Conservation (phyloP, 2,329 filamentous ascomycete genomes). For the Calonectria fujianensis region DNA sequence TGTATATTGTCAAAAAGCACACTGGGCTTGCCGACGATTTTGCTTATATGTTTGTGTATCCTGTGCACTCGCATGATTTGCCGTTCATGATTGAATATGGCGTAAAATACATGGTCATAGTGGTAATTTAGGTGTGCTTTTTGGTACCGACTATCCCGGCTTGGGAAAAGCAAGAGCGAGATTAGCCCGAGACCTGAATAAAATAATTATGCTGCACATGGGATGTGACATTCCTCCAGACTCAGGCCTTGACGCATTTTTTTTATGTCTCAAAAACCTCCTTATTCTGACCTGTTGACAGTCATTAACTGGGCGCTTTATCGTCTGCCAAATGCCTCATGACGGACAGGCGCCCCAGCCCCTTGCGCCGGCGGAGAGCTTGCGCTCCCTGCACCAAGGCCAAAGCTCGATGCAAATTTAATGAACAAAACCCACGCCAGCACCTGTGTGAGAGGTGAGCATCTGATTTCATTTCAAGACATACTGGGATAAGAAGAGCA, state of each 20-base stretch:
- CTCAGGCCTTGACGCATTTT: background rate
- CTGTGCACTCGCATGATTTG: background rate
- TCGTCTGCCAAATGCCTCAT: constrained; percentile 23
- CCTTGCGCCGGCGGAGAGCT: constrained; percentile 56
- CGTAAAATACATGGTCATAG: background rate
- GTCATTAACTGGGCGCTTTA: constrained; percentile 16
- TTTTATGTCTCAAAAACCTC: background rate
- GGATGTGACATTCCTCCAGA: too few relatives aligned
- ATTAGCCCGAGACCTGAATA: constrained; percentile 2
- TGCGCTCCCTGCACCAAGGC: constrained; percentile 56
- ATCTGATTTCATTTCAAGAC: background rate
- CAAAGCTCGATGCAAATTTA: constrained; percentile 57
- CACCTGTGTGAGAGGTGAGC: constrained; percentile 56
- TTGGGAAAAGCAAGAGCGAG: background rate
- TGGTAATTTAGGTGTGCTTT: background rate
- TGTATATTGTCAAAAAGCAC: background rate
- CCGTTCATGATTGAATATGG: background rate
- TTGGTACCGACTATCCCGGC: background rate
- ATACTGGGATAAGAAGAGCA: background rate
- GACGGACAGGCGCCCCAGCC: constrained; percentile 50
- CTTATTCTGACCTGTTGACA: background rate
- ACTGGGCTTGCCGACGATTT: background rate
- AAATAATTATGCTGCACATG: background rate
- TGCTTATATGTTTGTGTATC: background rate
- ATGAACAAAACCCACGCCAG: constrained; percentile 45